Evolutionary conservation across 2,329 filamentous ascomycete species (phyloP), one percentile per base, ranked within the genome.

Genomic region (Aspergillus alliaceus): DNA sequence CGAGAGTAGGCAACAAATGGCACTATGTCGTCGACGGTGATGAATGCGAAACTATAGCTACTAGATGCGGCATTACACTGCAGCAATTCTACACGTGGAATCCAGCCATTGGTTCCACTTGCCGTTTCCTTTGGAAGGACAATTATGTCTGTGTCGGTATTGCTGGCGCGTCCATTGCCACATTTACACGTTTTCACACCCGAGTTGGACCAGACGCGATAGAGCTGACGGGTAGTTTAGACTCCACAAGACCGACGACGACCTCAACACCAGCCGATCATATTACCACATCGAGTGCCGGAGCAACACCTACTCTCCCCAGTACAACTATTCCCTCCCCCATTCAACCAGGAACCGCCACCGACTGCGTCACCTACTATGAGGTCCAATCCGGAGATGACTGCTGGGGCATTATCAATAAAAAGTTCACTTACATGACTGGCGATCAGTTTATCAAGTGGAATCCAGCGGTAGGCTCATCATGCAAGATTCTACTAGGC

Each of bases 281-380:
- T 35, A 56, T 48, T 9, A 49, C 48, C 37, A 54, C 31, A 14
- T 32, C 42, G 4, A 49, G 37, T 2, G 34, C n/a, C 14, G 32
- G 32, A 35, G 14, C 32, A 5, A 46, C 46, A 15, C 54, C 55
- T n/a, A 42, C 53, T 5, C 44, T 53, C 27, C 25, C 56, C n/a
- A 51, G 53, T 11, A 5, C 34, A 12, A 51, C 57, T 15, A 52
- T 39, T 11, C 62, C 62, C 2, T 58, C 37, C 7, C 64, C 64
- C 2, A 64, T 55, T 22, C 60, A 64, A 18, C 37, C 52, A 7
- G 60, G 64, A 1, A 56, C 63, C 12, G 44, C 51, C 29, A 42
- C 31, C 7, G 51, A 57, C 54, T 64, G 62, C 51, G 40, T 39
- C 3, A 53, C 52, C 18, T 65, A 60, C 53, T 63, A 66, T 40